Conservation (phyloP, 1,284 basidiomycete genomes). For the Ustilago cynodontis region DNA sequence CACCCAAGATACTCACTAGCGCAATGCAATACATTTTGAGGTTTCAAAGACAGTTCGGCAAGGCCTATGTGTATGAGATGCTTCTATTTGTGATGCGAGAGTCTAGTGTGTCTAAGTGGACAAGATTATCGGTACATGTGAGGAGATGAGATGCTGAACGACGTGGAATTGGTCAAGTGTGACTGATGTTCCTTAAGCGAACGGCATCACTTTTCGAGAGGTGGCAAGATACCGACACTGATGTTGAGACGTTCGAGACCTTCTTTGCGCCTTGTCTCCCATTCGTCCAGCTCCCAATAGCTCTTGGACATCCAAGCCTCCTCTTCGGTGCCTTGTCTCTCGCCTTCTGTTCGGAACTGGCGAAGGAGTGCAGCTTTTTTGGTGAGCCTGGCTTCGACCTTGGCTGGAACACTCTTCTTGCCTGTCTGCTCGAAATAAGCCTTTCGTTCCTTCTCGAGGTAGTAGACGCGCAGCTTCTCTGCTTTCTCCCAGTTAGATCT, state of each 20-base stretch:
- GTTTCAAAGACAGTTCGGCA: no score
- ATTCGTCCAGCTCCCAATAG: slow-evolving; percentile 39
- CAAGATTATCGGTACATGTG: slow-evolving; percentile 9
- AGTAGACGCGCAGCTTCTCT: slow-evolving; percentile 42
- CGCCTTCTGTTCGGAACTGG: slow-evolving; percentile 30
- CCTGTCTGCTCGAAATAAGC: slow-evolving; percentile 30
- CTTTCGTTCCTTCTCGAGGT: slow-evolving; percentile 26
- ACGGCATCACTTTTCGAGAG: slow-evolving; percentile 26
- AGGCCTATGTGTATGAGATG: neutral
- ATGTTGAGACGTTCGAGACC: slow-evolving; percentile 24
- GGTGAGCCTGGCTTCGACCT: slow-evolving; percentile 27
- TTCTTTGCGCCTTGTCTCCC: slow-evolving; percentile 32
- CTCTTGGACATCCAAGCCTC: slow-evolving; percentile 42
- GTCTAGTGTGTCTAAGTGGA: slow-evolving; percentile 3
- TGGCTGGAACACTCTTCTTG: slow-evolving; percentile 22
- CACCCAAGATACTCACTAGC: neutral
- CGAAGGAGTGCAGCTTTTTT: slow-evolving; percentile 32
- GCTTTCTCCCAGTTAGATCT: slow-evolving; percentile 58
- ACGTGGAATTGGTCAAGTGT: neutral
- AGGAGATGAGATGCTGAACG: neutral
- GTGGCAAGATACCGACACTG: slow-evolving; percentile 37
- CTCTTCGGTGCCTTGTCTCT: slow-evolving; percentile 32
- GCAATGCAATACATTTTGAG: neutral
- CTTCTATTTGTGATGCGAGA: neutral
- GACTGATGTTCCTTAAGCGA: neutral